A percentile compares a stretch with the other conserved stretches of the same genome.
Conservation (phyloP, 2,329 filamentous ascomycete genomes). For the Huntiella bhutanensis region DNA sequence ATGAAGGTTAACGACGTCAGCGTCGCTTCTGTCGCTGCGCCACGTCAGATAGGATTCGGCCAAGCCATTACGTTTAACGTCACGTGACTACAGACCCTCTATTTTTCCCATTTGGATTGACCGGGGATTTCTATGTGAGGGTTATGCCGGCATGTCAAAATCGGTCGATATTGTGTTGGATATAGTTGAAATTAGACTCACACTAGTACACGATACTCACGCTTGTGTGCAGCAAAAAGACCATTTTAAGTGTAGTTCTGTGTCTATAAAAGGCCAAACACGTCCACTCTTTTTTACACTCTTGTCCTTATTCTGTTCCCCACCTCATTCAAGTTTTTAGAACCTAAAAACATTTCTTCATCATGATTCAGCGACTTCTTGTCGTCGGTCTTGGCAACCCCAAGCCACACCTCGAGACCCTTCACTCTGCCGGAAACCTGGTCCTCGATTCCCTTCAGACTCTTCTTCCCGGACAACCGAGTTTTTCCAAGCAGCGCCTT, state of each 20-base stretch:
- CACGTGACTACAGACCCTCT: not conserved
- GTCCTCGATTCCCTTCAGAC: constrained; percentile 43
- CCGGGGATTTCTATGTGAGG: not conserved
- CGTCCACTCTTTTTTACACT: too few species aligned
- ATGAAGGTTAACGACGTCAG: not conserved
- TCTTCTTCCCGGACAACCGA: constrained; percentile 26
- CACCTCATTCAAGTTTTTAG: too few species aligned
- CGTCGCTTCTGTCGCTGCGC: not conserved
- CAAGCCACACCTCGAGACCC: constrained; percentile 51
- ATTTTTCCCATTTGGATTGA: not conserved
- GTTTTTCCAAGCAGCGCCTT: constrained; percentile 27
- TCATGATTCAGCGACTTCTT: constrained; percentile 22
- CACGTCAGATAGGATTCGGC: not conserved
- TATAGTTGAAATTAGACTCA: too few species aligned
- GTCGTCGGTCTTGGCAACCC: constrained; percentile 82
- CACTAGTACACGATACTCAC: too few species aligned
- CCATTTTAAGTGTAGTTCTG: too few species aligned
- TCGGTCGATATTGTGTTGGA: too few species aligned
- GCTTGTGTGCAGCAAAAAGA: too few species aligned
- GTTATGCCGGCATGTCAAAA: too few species aligned
- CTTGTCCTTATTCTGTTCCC: too few species aligned
- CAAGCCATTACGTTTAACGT: constrained; percentile 9
- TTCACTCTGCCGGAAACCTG: constrained; percentile 75
- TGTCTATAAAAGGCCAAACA: too few species aligned
- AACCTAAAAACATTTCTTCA: too few species aligned